A percentile compares a stretch with the other conserved stretches of the same genome.
Conservation (phyloP, 352 stramenopile genomes). For the Globisporangium irregulare region DNA sequence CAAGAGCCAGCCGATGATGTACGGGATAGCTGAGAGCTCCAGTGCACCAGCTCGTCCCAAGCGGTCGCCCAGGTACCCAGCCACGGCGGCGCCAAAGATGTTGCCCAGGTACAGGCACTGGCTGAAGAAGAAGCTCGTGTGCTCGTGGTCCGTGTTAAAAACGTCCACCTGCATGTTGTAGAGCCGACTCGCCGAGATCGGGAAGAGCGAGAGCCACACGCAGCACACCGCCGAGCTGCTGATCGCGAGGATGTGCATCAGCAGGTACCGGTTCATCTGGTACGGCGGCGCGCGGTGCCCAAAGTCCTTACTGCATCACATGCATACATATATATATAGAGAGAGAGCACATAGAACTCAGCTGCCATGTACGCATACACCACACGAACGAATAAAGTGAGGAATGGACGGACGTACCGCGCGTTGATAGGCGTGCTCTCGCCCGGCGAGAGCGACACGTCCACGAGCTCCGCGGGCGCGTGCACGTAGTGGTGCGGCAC, state of each 20-base stretch:
- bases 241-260: slow-evolving; percentile 51
- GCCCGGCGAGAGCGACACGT: slow-evolving; percentile 30
- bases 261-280: slow-evolving; percentile 61
- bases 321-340: too few species aligned
- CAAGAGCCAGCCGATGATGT: slow-evolving; percentile 71
- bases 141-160: slow-evolving; percentile 66
- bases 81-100: slow-evolving; percentile 52
- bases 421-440: slow-evolving; percentile 71
- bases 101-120: slow-evolving; percentile 63
- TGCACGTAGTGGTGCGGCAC: slow-evolving; percentile 79
- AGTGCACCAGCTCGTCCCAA: slow-evolving; percentile 67
- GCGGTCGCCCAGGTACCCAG: slow-evolving; percentile 58
- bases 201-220: slow-evolving; percentile 67
- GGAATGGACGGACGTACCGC: slow-evolving; percentile 2
- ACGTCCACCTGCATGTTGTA: slow-evolving; percentile 88
- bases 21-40: slow-evolving; percentile 69
- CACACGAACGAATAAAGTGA: background rate
- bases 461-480: slow-evolving; percentile 35
- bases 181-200: slow-evolving; percentile 58
- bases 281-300: slow-evolving; percentile 23
- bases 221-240: slow-evolving; percentile 39
- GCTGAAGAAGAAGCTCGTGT: slow-evolving; percentile 68
- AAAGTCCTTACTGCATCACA: slow-evolving; percentile 16
- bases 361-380: background rate
- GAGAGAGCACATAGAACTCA: too few species aligned